phyloP scores from a whole-genome alignment of 2,329 filamentous ascomycete genomes.

The Penicillium sp. region DNA sequence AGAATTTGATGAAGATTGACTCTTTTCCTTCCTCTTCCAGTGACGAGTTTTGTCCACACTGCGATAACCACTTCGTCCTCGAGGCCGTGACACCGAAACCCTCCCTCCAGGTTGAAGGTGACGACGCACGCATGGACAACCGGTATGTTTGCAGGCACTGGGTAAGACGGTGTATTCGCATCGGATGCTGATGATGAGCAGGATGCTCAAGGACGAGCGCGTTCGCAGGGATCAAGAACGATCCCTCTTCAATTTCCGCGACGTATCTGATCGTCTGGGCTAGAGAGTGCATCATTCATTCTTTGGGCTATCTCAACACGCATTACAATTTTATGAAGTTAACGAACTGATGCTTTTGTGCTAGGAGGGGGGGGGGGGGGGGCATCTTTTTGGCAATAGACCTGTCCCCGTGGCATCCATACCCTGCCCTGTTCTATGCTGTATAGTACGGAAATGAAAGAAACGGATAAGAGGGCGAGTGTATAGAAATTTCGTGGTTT shows the following conservation, averaged over 20 bases:
- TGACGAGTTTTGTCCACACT: slow-evolving; percentile 98
- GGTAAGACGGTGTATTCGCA: neutral
- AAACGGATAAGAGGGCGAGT: slow-evolving; percentile 2
- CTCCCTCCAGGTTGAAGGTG: slow-evolving; percentile 81
- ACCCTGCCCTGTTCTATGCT: slow-evolving; percentile 14
- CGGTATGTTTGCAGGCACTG: slow-evolving; percentile 47
- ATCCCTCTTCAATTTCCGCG: slow-evolving; percentile 73
- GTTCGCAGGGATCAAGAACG: slow-evolving; percentile 58
- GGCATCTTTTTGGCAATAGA: neutral
- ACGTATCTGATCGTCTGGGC: slow-evolving; percentile 72
- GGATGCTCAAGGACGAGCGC: slow-evolving; percentile 90
- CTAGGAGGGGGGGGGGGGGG: slow-evolving; percentile 4
- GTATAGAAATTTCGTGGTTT: slow-evolving; percentile 22
- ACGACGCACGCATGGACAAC: slow-evolving; percentile 79
- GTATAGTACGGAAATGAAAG: slow-evolving; percentile 14
- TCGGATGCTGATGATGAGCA: slow-evolving; percentile 27
- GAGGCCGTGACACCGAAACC: slow-evolving; percentile 83
- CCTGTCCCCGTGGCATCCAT: slow-evolving; percentile 12
- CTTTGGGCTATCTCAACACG: slow-evolving; percentile 1
- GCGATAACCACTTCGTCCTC: slow-evolving; percentile 96
- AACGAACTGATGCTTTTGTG: slow-evolving; percentile 28
- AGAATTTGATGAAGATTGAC: neutral
- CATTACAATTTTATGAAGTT: slow-evolving; percentile 27
- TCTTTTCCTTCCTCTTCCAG: slow-evolving; percentile 37
- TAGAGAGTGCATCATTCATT: slow-evolving; percentile 49